These are phyloP conservation scores for Adansonia madagascariensis DNA, from an alignment of 441 rosid species.

Conservation along the genomic window DNA sequence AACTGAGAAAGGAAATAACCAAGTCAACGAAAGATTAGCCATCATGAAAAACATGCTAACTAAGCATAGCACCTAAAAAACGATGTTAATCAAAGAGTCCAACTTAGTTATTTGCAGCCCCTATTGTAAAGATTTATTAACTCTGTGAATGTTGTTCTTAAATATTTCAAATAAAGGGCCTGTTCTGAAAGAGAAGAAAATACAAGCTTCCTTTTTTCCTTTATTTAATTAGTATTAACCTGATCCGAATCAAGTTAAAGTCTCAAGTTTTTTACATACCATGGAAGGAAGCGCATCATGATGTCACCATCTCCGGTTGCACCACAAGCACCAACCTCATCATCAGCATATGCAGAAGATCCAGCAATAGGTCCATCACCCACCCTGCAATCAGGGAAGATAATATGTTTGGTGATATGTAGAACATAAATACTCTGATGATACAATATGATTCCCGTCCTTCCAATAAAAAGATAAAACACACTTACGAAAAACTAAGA, in stretches of 20 bases:
- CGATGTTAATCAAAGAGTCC: not conserved
- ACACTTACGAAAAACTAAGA: not conserved
- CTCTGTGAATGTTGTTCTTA: constrained; percentile 7
- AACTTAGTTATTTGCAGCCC: not conserved
- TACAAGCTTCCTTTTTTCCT: not conserved
- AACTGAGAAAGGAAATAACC: not conserved
- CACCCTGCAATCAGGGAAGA: constrained; percentile 55
- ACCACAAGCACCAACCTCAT: constrained; percentile 93
- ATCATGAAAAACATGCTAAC: not conserved
- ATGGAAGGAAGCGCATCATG: constrained; percentile 97
- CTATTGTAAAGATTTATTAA: not conserved
- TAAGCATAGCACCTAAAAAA: not conserved
- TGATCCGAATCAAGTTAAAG: not conserved
- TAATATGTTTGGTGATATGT: not conserved
- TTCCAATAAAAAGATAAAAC: not conserved
- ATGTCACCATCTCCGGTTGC: constrained; percentile 96
- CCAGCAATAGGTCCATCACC: constrained; percentile 94
- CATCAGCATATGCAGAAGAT: constrained; percentile 82
- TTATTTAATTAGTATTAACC: not conserved
- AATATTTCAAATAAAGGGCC: not conserved
- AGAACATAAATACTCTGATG: not conserved
- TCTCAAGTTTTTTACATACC: constrained; percentile 42
- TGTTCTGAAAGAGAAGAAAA: not conserved
- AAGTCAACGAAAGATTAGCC: not conserved
- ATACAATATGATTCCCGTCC: not conserved